A percentile compares a stretch with the other conserved stretches of the same genome.
These are phyloP conservation scores for Aureobasidium sp. DNA, from an alignment of 2,329 filamentous ascomycete genomes.

Conservation along the genomic window DNA sequence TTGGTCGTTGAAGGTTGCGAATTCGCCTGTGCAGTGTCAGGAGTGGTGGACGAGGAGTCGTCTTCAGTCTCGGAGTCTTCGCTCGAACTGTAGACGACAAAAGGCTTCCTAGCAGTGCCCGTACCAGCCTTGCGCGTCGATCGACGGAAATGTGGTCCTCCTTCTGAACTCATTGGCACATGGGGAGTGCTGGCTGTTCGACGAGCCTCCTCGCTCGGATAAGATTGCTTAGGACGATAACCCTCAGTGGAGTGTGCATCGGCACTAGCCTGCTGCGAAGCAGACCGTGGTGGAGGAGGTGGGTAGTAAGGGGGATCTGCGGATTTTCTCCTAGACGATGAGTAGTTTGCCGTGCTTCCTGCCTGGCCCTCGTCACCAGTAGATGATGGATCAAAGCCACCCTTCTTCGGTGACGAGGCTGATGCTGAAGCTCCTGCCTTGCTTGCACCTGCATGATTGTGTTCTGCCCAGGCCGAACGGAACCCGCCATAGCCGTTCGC, in stretches of 20 bases:
- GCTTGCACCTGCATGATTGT: constrained; percentile 23
- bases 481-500: constrained; percentile 18
- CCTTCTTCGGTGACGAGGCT: constrained; percentile 42
- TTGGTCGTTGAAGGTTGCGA: constrained; percentile 6
- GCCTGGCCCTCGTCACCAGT: constrained; percentile 56
- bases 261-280: constrained; percentile 27
- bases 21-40: constrained; percentile 14
- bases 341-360: constrained; percentile 35
- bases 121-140: constrained; percentile 10
- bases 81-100: constrained; percentile 23
- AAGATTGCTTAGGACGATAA: constrained; percentile 47
- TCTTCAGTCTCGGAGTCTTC: constrained; percentile 21
- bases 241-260: constrained; percentile 40
- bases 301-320: constrained; percentile 11
- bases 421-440: constrained; percentile 29
- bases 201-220: constrained; percentile 46
- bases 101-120: constrained; percentile 18
- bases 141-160: neutral
- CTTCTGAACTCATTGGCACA: neutral
- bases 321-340: constrained; percentile 11
- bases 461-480: constrained; percentile 32
- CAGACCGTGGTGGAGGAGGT: constrained; percentile 13
- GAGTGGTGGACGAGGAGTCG: constrained; percentile 13
- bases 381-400: constrained; percentile 52
- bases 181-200: constrained; percentile 25